These are phyloP conservation scores for Chlorella vulgaris DNA, from an alignment of 139 green algal species.

Conservation along the genomic window DNA sequence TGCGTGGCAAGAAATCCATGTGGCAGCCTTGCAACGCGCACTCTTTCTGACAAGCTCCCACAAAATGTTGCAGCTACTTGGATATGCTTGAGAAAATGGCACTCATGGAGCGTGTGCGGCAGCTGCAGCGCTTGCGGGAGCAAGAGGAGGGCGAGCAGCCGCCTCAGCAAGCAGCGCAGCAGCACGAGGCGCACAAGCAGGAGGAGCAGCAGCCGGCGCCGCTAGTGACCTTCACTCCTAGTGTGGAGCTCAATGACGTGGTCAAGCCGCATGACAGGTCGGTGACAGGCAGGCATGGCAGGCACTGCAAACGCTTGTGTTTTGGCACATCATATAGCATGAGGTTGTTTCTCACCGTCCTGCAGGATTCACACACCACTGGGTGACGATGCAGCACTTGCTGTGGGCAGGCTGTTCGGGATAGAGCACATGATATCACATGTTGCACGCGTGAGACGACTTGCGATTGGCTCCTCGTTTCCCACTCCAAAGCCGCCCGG, in stretches of 20 bases:
- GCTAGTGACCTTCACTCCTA: slow-evolving; percentile 31
- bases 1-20: background rate
- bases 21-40: background rate
- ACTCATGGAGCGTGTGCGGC: background rate
- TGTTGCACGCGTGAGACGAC: slow-evolving; percentile 32
- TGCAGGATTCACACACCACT: slow-evolving; percentile 17
- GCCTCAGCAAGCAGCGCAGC: background rate
- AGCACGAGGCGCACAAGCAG: background rate
- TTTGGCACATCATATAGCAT: background rate
- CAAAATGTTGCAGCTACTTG: slow-evolving; percentile 12
- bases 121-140: slow-evolving; percentile 4
- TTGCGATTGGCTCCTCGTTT: slow-evolving; percentile 14
- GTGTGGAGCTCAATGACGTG: slow-evolving; percentile 24
- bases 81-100: slow-evolving; percentile 26
- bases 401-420: background rate
- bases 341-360: background rate
- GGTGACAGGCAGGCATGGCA: background rate
- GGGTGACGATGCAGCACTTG: slow-evolving; percentile 31
- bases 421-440: slow-evolving; percentile 18
- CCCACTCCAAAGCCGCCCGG: background rate
- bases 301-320: background rate
- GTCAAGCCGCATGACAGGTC: slow-evolving; percentile 11
- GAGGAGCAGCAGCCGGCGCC: background rate
- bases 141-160: background rate
- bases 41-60: background rate